phyloP scores from a whole-genome alignment of 257 asterid genomes.

The Solanum dulcamara region DNA sequence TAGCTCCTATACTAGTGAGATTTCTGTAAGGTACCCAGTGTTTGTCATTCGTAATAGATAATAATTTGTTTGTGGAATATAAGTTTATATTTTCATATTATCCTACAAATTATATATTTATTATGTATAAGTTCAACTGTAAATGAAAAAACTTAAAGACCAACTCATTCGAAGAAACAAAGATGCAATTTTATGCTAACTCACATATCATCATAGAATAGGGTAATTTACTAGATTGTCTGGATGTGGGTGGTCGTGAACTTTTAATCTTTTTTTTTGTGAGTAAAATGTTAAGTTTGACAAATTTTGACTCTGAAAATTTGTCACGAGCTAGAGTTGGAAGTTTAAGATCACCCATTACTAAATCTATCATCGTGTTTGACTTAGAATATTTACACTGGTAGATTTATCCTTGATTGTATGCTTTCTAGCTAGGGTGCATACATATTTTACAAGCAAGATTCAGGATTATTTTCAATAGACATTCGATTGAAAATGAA shows the following conservation, averaged over 20 bases:
- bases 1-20: no score
- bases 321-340: no score
- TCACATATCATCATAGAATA: not conserved
- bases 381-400: no score
- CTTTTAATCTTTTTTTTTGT: not conserved
- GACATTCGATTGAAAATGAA: no score
- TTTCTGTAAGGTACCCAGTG: no score
- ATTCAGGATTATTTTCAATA: no score
- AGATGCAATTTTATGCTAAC: not conserved
- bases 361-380: no score
- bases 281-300: not conserved
- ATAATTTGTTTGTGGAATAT: not conserved
- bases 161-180: no score
- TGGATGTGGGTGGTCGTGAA: not conserved
- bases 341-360: not conserved
- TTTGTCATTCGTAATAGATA: not conserved
- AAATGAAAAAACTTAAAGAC: not conserved
- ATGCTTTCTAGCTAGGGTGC: no score
- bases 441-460: no score
- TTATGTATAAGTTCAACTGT: not conserved
- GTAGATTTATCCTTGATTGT: no score
- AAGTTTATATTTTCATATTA: not conserved
- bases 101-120: not conserved
- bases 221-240: not conserved
- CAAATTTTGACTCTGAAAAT: not conserved